Evolutionary conservation across 108 stramenopile genomes (phyloP).

Genomic region (Fragilariopsis cylindrus): DNA sequence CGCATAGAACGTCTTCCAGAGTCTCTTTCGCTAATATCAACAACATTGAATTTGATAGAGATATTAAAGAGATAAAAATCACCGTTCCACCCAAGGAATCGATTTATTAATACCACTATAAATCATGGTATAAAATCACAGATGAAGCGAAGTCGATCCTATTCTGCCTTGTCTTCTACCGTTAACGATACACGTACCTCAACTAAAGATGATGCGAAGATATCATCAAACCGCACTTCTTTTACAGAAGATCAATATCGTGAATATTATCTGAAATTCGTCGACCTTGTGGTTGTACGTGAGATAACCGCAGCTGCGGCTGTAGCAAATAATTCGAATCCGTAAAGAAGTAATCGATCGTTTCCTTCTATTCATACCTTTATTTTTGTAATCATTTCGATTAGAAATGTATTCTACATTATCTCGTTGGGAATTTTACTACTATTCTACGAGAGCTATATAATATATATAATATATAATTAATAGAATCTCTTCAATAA

Average conservation of each 20-base stretch:
- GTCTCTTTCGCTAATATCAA: constrained; percentile 8
- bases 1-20: neutral
- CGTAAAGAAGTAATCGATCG: neutral
- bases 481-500: no score
- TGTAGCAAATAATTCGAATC: constrained; percentile 2
- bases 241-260: constrained; percentile 60
- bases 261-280: constrained; percentile 73
- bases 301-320: constrained; percentile 52
- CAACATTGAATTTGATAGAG: neutral
- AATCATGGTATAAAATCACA: neutral
- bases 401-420: no score
- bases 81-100: constrained; percentile 14
- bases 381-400: no score
- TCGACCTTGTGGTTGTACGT: constrained; percentile 72
- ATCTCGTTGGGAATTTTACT: no score
- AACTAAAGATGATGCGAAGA: constrained; percentile 18
- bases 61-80: constrained; percentile 1
- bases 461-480: no score
- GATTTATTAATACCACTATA: neutral
- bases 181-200: constrained; percentile 14
- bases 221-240: constrained; percentile 20
- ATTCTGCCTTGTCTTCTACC: constrained; percentile 58
- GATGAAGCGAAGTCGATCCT: constrained; percentile 50
- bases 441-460: no score
- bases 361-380: no score